Percentiles rank a stretch among this genome's conserved stretches.
phyloP scores from a whole-genome alignment of 345 rosid species.

The Litchi chinensis region DNA sequence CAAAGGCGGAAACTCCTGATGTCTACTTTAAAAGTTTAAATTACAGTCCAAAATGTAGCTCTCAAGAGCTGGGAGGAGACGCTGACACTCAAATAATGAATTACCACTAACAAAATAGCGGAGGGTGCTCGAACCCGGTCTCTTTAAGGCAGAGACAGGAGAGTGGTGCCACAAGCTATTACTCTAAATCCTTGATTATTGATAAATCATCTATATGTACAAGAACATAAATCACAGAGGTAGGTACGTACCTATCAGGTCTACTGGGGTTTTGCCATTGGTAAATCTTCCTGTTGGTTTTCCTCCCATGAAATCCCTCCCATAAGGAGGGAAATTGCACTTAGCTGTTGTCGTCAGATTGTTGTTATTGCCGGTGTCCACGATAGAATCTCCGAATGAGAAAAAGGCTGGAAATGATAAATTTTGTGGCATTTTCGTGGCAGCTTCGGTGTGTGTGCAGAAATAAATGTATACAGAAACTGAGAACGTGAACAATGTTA shows the following conservation, averaged over 20 bases:
- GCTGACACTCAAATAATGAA: no score
- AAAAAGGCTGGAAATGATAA: slow-evolving; percentile 27
- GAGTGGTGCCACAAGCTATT: no score
- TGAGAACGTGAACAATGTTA: neutral
- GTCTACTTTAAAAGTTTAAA: no score
- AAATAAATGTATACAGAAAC: neutral
- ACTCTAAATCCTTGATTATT: no score
- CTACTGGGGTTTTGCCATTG: slow-evolving; percentile 38
- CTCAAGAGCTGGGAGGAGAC: no score
- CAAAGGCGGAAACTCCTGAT: no score
- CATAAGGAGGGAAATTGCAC: slow-evolving; percentile 39
- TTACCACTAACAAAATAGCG: no score
- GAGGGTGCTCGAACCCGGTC: no score
- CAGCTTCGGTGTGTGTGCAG: neutral
- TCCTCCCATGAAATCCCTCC: slow-evolving; percentile 31
- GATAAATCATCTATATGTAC: no score
- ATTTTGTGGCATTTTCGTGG: neutral
- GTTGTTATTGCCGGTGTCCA: slow-evolving; percentile 45
- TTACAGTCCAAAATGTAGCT: no score
- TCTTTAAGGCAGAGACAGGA: no score
- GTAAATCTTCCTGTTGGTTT: slow-evolving; percentile 39
- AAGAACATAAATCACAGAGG: neutral
- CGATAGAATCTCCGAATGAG: slow-evolving; percentile 46
- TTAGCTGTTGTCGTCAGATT: slow-evolving; percentile 18
- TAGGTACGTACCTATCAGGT: slow-evolving; percentile 35